Evolutionary conservation across 2,329 filamentous ascomycete genomes (phyloP), one percentile per base, ranked within the genome.

Genomic region (Cytospora leucostoma): DNA sequence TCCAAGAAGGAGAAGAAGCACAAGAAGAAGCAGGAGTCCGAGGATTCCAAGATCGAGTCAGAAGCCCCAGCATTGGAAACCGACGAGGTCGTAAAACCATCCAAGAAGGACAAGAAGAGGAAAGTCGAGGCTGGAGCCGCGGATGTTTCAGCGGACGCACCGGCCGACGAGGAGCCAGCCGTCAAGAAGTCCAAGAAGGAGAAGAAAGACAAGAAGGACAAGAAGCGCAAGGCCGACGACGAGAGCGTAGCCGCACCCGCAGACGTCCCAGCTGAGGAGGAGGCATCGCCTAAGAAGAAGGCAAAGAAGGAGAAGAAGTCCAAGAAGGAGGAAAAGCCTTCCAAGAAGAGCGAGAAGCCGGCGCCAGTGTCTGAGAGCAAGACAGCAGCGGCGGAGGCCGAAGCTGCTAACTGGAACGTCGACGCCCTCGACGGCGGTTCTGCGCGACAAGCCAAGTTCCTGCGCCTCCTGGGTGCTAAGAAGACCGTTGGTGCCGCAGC

Each of bases 401-500:
- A 65, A 19, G 72, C 69, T 3, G 81, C 80, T 70, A 74, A 80
- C 66, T 86, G 83, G 83, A 83, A 84, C 65, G 81, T 85, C 33
- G 71, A 75, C 19, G 79, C 75, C 38, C 76, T 87, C 38, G 79
- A 79, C 47, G 84, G 84, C 37, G 82, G 80, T 27, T 68, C 75
- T 19, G 75, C 76, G 56, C 78, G 84, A 13, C 82, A 85, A 68
- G 74, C 76, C 65, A 87, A 87, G 73, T 86, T 86, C 65, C 72
- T 86, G 69, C 77, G 82, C 37, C 79, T 87, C 1, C 76, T 87
- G 4, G 84, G 84, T 21, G 81, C 76, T 2, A 82, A 80, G 65
- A 84, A 82, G 71, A 74, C 74, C 32, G 74, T 71, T 35, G 70
- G 67, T 7, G 63, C 69, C 0, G 60, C 68, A 2, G 64, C 67